These are phyloP conservation scores for Macrophomina pseudophaseolina DNA, from an alignment of 2,329 filamentous ascomycete genomes.

Conservation along the genomic window DNA sequence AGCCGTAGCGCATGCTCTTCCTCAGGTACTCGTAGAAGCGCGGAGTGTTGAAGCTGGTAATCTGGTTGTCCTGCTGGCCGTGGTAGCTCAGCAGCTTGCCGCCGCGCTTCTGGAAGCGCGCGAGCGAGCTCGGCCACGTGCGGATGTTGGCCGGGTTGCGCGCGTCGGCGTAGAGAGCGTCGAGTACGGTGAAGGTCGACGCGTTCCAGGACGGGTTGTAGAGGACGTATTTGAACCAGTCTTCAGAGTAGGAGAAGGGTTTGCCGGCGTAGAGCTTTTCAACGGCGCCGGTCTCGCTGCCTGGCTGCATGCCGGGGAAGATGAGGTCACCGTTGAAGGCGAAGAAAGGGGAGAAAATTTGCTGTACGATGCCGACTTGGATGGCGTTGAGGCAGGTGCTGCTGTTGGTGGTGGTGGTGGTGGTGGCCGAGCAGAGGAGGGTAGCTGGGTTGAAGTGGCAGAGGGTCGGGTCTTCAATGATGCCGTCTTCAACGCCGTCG, in stretches of 20 bases:
- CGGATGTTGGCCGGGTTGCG: constrained; percentile 45
- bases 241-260: constrained; percentile 50
- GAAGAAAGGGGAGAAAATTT: constrained; percentile 50
- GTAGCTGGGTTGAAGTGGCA: constrained; percentile 52
- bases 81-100: constrained; percentile 55
- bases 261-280: constrained; percentile 39
- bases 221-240: constrained; percentile 57
- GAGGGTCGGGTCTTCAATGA: constrained; percentile 52
- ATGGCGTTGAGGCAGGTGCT: constrained; percentile 49
- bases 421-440: constrained; percentile 43
- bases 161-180: constrained; percentile 47
- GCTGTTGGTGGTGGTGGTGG: constrained; percentile 41
- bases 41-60: constrained; percentile 52
- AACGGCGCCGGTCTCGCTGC: constrained; percentile 45
- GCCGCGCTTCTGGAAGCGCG: constrained; percentile 44
- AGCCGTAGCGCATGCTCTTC: constrained; percentile 46
- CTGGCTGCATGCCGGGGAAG: constrained; percentile 58
- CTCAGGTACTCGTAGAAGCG: constrained; percentile 56
- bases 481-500: constrained; percentile 56
- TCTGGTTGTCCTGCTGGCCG: constrained; percentile 51
- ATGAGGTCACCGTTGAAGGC: constrained; percentile 51
- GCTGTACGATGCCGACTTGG: constrained; percentile 52
- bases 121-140: constrained; percentile 49
- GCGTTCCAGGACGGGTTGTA: constrained; percentile 52
- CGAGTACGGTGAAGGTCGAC: constrained; percentile 47